Base-by-base conservation (phyloP, 2,329 filamentous ascomycete species). In the Pseudomassariella vexata region DNA sequence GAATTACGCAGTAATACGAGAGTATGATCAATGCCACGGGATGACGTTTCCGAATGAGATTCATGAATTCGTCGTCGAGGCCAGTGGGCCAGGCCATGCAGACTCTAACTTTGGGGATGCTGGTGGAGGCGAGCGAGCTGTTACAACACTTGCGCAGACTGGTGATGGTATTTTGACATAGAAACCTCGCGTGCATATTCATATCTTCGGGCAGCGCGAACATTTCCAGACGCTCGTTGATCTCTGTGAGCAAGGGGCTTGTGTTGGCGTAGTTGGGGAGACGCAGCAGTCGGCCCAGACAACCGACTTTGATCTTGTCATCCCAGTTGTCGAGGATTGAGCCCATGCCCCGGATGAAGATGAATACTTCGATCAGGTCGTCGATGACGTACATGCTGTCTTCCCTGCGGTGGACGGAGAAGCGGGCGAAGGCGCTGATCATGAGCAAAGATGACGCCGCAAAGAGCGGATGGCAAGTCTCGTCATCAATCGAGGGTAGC, bases 391-490 rank as follows among this genome's bases (percentile, higher is more conserved):
- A 47, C 6, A 37, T 32, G 9, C 39, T 44, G 6, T 37, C 30
- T 9, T 23, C 24, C 5, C 32, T 30, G 17, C 40, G 30, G 2
- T 45, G 46, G 5, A 37, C 26, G 2, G 48, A 37, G 8, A 53
- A 39, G 51, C 37, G 0, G 54, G n/a, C 52, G 19, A 52, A 60
- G 0, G 50, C 50, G 11, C 49, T 45, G n/a, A 60, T 48, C 6
- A 49, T 40, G 1, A 60, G 40, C 9, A 60, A 19, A 2, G 52
- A 55, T 0, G 56, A 49, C 1, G 53, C 44, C 3, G 51, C 36
- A 32, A 60, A 60, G 3, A 56, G 43, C 1, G 55, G 46, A n/a
- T 56, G 47, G 21, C 51, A 59, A 24, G 47, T 56, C 1, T 54
- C 47, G 1, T 44, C 39, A 6, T 34, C 46, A 16, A 59, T 44